Percentiles rank a stretch among this genome's conserved stretches.
These are phyloP conservation scores for Eremothecium cymbalariae DNA, from an alignment of 1,139 yeast genomes.

Conservation along the genomic window DNA sequence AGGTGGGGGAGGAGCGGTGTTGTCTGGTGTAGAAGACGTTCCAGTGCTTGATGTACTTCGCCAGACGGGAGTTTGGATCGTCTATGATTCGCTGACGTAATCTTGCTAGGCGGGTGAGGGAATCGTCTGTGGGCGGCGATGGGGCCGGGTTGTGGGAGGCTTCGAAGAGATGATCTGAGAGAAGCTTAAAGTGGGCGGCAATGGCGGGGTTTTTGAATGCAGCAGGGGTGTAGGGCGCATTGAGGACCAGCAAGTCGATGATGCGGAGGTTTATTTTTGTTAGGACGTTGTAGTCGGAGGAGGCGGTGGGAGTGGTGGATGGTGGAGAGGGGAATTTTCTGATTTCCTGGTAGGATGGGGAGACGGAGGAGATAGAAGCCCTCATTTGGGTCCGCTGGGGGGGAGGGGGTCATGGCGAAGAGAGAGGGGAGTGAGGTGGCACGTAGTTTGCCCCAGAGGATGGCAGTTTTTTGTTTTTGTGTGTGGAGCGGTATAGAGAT, in stretches of 20 bases:
- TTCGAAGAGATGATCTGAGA: conserved; percentile 54
- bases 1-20: background rate
- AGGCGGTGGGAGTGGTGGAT: too few species aligned
- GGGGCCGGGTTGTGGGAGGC: background rate
- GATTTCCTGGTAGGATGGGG: conserved; percentile 57
- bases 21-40: conserved; percentile 19
- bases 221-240: conserved; percentile 47
- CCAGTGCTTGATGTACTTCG: conserved; percentile 24
- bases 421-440: conserved; percentile 49
- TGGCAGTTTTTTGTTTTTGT: conserved; percentile 47
- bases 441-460: conserved; percentile 65
- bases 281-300: conserved; percentile 30
- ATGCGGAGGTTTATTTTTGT: conserved; percentile 35
- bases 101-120: background rate
- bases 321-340: conserved; percentile 39
- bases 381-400: conserved; percentile 30
- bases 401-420: conserved; percentile 54
- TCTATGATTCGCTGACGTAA: conserved; percentile 18
- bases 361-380: conserved; percentile 53
- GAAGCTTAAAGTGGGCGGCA: conserved; percentile 54
- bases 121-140: too few species aligned
- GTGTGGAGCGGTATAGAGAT: conserved; percentile 57
- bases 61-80: conserved; percentile 18
- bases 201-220: conserved; percentile 60
- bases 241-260: conserved; percentile 37